Conservation (phyloP, 1,139 yeast genomes). For the Groenewaldozyma auringiensis region DNA sequence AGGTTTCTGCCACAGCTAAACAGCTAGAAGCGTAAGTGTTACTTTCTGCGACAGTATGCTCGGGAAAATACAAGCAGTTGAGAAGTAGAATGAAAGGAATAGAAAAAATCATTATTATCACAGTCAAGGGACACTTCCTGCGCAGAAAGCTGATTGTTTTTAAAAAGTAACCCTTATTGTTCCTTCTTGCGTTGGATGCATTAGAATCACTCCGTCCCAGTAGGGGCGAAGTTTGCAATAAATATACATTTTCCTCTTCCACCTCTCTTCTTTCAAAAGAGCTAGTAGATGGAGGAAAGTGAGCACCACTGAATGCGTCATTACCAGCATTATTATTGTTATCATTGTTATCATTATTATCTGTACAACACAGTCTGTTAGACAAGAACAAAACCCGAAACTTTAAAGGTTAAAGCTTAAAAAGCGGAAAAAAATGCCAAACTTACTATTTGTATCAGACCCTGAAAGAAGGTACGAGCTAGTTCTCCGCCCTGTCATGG, state of each 20-base stretch:
- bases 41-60: neutral
- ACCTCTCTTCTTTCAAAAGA: neutral
- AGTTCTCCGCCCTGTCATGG: neutral
- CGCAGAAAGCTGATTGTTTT: neutral
- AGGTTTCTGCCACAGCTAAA: neutral
- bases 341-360: too few relatives aligned
- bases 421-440: neutral
- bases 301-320: neutral
- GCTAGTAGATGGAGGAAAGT: neutral
- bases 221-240: neutral
- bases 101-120: neutral
- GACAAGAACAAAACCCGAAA: too few relatives aligned
- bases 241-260: neutral
- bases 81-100: neutral
- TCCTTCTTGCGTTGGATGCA: neutral
- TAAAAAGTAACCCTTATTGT: neutral
- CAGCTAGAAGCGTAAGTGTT: neutral
- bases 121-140: neutral
- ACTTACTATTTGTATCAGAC: neutral
- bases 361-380: too few relatives aligned
- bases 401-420: neutral
- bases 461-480: neutral
- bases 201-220: neutral
- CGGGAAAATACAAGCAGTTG: neutral
- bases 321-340: too few relatives aligned